Evolutionary conservation across 768 basidiomycete species (phyloP).

Genomic region (Rhizopogon salebrosus): DNA sequence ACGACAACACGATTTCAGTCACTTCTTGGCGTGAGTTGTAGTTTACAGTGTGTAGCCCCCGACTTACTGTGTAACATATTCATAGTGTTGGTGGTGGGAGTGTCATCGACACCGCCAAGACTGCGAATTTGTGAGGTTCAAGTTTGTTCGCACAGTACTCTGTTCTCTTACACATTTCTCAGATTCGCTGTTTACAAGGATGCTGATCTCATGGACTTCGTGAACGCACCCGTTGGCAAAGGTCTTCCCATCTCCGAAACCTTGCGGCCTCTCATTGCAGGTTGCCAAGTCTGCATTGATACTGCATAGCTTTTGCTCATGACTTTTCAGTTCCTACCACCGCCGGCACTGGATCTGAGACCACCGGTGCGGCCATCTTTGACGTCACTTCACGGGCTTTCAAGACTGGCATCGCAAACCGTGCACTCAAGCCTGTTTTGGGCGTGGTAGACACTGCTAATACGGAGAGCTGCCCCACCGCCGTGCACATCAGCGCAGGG

Average conservation of each 20-base stretch:
- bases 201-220: constrained; percentile 90
- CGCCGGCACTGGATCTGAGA: constrained; percentile 90
- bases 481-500: constrained; percentile 91
- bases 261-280: constrained; percentile 81
- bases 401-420: constrained; percentile 94
- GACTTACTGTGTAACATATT: background rate
- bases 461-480: constrained; percentile 87
- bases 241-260: constrained; percentile 75
- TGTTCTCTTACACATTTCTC: constrained; percentile 5
- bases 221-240: constrained; percentile 94
- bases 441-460: constrained; percentile 88
- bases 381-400: constrained; percentile 89
- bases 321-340: constrained; percentile 54
- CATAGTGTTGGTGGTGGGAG: constrained; percentile 85
- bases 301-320: background rate
- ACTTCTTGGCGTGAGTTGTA: constrained; percentile 76
- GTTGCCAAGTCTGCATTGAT: constrained; percentile 27
- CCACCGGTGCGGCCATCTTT: constrained; percentile 91
- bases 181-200: constrained; percentile 91
- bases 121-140: constrained; percentile 73
- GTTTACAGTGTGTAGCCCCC: background rate
- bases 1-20: constrained; percentile 81
- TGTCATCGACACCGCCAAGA: constrained; percentile 93
- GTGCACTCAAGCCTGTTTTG: constrained; percentile 85
- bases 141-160: background rate